Base-by-base conservation (phyloP, 371 early-diverging fungal species). In the Zancudomyces culisetae region DNA sequence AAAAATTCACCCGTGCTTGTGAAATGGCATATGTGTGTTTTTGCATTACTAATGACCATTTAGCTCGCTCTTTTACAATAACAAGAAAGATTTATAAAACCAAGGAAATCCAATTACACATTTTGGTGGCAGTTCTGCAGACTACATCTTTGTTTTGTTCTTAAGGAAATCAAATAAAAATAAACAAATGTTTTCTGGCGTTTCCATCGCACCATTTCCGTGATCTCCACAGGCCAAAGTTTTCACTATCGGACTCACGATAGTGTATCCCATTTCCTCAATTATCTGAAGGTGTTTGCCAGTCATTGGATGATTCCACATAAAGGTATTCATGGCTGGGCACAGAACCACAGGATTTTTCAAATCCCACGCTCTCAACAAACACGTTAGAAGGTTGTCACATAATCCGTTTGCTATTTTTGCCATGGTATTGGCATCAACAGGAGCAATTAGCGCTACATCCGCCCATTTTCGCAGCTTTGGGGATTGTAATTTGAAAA, bases 291-390 rank as follows among this genome's bases (percentile, higher is more conserved):
- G 10, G n/a, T 40, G 40, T 27, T 58, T 64, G 3, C 59, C 60
- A 0, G 97, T 97, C 23, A 90, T 75, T n/a, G 89, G 94, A 66
- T 97, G 91, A 24, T 79, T 69, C 86, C 88, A 97, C 96, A 97
- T 95, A 66, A 79, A 73, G 10, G 94, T 92, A 59, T 97, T 97
- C 96, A 95, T 97, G 3, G 95, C 95, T 2, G 97, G 97, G 51
- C 83, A 84, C 3, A 83, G 75, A n/a, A 91, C 12, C 63, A 85
- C 51, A 42, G 85, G 76, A 51, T 76, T 75, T 0, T 40, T 52
- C 29, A 68, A 63, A 58, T 90, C 83, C 94, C 95, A 94, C 1
- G 97, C 97, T 2, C 97, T 64, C 42, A 90, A 55, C 10, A 90
- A 72, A 57, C 90, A 91, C 1, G 97, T 96, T 64, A 97, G 66